Evolutionary conservation across 768 basidiomycete genomes (phyloP), one percentile per base, ranked within the genome.

Genomic region (Gymnopilus junonius): DNA sequence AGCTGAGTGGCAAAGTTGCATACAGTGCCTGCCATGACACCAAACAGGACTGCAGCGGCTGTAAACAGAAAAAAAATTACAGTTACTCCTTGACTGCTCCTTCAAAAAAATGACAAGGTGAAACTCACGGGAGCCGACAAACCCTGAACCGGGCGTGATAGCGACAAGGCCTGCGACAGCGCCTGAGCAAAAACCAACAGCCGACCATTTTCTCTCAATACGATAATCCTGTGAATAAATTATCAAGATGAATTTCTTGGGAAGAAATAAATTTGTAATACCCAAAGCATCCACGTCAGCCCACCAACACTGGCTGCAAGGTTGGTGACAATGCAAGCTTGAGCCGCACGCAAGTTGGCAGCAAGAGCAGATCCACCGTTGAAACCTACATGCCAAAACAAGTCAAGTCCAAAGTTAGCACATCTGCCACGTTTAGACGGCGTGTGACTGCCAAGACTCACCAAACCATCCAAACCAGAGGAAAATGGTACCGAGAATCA

Each of bases 391-490:
- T 17, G 4, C 14, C 17, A 20, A 25, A 27, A n/a, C n/a, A n/a
- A 35, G 39, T 56, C 50, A 51, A 23, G 29, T n/a, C 29, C 48
- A 51, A 51, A 20, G n/a, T 32, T 21, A n/a, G 27, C 20, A 12
- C 23, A 51, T 29, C 23, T 51, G 43, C 50, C 35, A 40, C 45
- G 29, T 40, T 17, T 54, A 39, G 40, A 56, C 48, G 20, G 45
- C 46, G 56, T 48, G 53, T 23, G 54, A 27, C n/a, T 1, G 17
- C 20, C 35, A 60, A 20, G 29, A 60, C 70, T 15, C 45, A 73
- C 72, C 94, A 65, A 97, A 94, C 97, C 96, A 98, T 7, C 92
- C 92, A 63, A 94, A 93, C 94, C 95, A 98, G 57, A 98, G 92
- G 75, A 97, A 86, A 1, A 91, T 85, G 0, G 97, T 98, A 10